Base-by-base conservation (phyloP, 2,329 filamentous ascomycete genomes). In the Onygena corvina region DNA sequence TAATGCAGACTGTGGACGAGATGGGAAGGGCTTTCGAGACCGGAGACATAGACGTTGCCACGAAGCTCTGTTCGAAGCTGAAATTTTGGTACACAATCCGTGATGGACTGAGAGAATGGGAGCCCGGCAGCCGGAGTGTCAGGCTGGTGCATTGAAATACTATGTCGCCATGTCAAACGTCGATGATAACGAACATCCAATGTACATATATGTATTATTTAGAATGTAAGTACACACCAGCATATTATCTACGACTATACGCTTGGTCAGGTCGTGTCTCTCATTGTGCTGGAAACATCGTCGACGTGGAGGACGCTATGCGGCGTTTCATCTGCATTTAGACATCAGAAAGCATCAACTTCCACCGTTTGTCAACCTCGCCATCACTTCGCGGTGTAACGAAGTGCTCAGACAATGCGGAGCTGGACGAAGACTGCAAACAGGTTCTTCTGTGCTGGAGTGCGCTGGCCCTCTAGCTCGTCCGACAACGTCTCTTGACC, bases 51-150 rank as follows among this genome's bases (percentile, higher is more conserved):
- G 74, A 80, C 34, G 67, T 54, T 6, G 90, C 88, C 12, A 80
- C 76, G 67, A 67, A 63, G 53, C 86, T 93, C 74, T 81, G 82
- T 40, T 80, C 94, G 1, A 74, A 77, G 64, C 67, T 95, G 69
- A 74, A 87, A 64, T 96, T 95, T 71, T 95, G 90, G 90, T 76
- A 84, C 50, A 94, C 89, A 67, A 82, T 96, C 53, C 76, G 80
- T 54, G 84, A 93, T 65, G 84, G 81, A 42, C 70, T 95, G 60
- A 73, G 83, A 62, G 78, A 81, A 54, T 95, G 90, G 89, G 87
- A 94, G 72, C 79, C 74, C 59, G 89, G 87, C 3, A 83, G 79
- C 69, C 64, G 59, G 29, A 61, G 74, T 54, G 72, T 79, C 50
- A 67, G 75, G 40, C 57, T 80, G 57, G 65, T 74, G 53, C 77